A percentile compares a stretch with the other conserved stretches of the same genome.
Evolutionary conservation across 495 filamentous ascomycete species (phyloP).

Genomic region (Echria macrotheca): DNA sequence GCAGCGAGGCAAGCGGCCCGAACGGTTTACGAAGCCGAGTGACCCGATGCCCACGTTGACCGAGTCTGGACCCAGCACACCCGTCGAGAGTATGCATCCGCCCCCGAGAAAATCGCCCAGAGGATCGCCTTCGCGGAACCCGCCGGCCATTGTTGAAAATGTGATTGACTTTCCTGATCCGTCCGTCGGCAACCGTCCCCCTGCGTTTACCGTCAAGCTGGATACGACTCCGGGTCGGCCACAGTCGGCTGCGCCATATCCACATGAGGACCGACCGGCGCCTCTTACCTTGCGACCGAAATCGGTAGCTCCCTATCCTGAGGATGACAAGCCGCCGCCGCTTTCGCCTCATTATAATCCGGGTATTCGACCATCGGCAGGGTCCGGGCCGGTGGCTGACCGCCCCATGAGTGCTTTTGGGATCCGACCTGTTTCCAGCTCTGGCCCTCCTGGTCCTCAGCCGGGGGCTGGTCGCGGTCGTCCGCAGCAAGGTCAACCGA

Average conservation of each 20-base stretch:
- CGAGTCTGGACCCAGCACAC: conserved; percentile 18
- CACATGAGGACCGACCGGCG: conserved; percentile 16
- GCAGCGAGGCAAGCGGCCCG: conserved; percentile 64
- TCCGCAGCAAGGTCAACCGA: conserved; percentile 24
- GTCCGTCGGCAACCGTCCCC: conserved; percentile 36
- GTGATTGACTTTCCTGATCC: conserved; percentile 69
- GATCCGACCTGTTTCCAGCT: conserved; percentile 42
- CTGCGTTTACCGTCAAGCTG: conserved; percentile 39
- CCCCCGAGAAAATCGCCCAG: conserved; percentile 19
- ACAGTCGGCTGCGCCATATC: conserved; percentile 57
- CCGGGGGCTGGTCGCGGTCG: conserved; percentile 14
- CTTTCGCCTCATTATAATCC: conserved; percentile 33
- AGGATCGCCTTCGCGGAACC: conserved; percentile 13
- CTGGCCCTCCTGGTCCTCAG: conserved; percentile 8
- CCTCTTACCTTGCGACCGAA: conserved; percentile 36
- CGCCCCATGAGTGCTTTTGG: conserved; percentile 65
- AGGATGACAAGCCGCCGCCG: conserved; percentile 43
- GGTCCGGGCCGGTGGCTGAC: conserved; percentile 41
- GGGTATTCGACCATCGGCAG: conserved; percentile 30
- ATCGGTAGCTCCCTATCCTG: conserved; percentile 63
- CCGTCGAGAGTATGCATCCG: conserved; percentile 6
- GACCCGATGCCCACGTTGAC: conserved; percentile 49
- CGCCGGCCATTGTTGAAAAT: conserved; percentile 27
- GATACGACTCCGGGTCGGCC: conserved; percentile 33
- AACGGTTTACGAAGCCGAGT: conserved; percentile 49